phyloP scores from a whole-genome alignment of 2,329 filamentous ascomycete species.

The Aspergillus sp. region DNA sequence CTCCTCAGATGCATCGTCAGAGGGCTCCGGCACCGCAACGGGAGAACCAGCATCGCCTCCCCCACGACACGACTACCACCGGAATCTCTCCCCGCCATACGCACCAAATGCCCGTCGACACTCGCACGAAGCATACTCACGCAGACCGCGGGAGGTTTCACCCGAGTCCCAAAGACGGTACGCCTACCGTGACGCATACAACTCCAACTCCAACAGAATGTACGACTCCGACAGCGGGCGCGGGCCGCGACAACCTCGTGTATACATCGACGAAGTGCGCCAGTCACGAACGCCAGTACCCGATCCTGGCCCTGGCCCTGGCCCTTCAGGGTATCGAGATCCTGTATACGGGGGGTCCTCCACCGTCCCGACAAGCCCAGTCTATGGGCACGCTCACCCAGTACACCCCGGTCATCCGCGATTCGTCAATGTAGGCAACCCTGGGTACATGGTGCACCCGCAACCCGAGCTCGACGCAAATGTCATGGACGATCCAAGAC shows the following conservation, averaged over 20 bases:
- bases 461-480: conserved; percentile 23
- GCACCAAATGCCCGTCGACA: conserved; percentile 30
- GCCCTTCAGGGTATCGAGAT: conserved; percentile 10
- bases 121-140: conserved; percentile 35
- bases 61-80: conserved; percentile 15
- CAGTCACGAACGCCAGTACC: conserved; percentile 9
- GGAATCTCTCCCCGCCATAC: conserved; percentile 29
- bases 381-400: conserved; percentile 10
- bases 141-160: conserved; percentile 31
- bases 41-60: conserved; percentile 8
- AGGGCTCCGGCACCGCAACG: conserved; percentile 22
- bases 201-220: conserved; percentile 7
- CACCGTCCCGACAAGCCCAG: conserved; percentile 9
- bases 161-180: conserved; percentile 19
- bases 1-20: conserved; percentile 31
- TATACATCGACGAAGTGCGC: conserved; percentile 18
- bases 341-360: conserved; percentile 18
- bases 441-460: conserved; percentile 19
- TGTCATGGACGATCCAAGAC: conserved; percentile 24
- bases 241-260: conserved; percentile 7
- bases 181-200: conserved; percentile 12
- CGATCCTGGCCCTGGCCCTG: neutral
- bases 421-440: conserved; percentile 15
- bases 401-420: conserved; percentile 13
- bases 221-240: conserved; percentile 24